These are phyloP conservation scores for Arthrobotrys sinensis DNA, from an alignment of 2,329 filamentous ascomycete genomes.

Conservation along the genomic window DNA sequence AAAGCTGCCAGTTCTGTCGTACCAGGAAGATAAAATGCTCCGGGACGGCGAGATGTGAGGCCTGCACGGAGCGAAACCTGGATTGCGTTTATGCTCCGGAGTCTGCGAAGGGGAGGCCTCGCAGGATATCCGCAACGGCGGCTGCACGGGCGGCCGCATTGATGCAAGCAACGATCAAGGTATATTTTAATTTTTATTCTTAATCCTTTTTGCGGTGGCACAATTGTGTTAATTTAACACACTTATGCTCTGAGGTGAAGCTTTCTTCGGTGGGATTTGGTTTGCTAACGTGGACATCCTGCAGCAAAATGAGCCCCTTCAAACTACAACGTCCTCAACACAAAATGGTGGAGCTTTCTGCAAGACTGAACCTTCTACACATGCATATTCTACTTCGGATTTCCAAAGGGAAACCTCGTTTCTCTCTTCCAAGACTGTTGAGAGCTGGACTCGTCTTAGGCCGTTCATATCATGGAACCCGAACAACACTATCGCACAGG, in stretches of 20 bases:
- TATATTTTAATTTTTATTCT: conserved; percentile 28
- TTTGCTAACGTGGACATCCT: conserved; percentile 8
- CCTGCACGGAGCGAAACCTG: conserved; percentile 58
- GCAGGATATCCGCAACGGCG: conserved; percentile 52
- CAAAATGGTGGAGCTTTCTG: conserved; percentile 4
- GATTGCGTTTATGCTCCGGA: conserved; percentile 59
- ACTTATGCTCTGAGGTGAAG: not conserved
- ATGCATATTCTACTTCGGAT: conserved; percentile 39
- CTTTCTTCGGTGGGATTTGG: not conserved
- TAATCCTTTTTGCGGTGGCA: not conserved
- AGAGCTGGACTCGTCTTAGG: conserved; percentile 56
- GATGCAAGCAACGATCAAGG: conserved; percentile 58
- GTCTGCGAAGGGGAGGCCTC: conserved; percentile 57
- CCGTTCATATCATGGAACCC: conserved; percentile 48
- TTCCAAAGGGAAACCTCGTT: conserved; percentile 52
- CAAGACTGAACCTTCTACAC: not conserved
- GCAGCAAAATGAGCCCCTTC: conserved; percentile 50
- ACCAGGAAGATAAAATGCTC: conserved; percentile 59
- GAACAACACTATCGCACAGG: conserved; percentile 49
- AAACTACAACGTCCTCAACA: conserved; percentile 51
- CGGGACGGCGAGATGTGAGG: conserved; percentile 56
- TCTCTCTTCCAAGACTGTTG: conserved; percentile 46
- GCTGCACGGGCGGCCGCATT: conserved; percentile 53
- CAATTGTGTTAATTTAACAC: conserved; percentile 14
- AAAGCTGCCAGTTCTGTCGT: conserved; percentile 59